Evolutionary conservation across 1,284 basidiomycete genomes (phyloP).

Genomic region (Pseudozyma pruni): DNA sequence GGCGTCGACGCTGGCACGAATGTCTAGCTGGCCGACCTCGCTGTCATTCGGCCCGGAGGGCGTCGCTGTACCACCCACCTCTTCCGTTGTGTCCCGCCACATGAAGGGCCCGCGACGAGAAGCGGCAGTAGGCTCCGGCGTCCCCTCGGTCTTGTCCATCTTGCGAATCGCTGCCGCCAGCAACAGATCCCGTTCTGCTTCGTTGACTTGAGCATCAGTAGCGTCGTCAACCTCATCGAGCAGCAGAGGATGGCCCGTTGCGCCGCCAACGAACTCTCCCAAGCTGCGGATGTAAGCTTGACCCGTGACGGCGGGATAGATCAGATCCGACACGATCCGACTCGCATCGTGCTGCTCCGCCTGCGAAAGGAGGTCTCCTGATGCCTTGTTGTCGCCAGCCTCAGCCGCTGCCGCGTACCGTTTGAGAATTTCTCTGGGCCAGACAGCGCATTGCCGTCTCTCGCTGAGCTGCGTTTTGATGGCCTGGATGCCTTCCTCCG

Average conservation of each 20-base stretch:
- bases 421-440: conserved; percentile 14
- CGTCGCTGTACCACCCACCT: conserved; percentile 20
- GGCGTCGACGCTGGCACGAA: background rate
- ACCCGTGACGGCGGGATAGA: conserved; percentile 48
- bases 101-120: conserved; percentile 40
- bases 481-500: conserved; percentile 16
- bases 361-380: conserved; percentile 13
- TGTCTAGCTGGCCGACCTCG: conserved; percentile 1
- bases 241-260: conserved; percentile 34
- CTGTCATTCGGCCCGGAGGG: conserved; percentile 3
- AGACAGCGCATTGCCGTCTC: conserved; percentile 3
- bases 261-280: conserved; percentile 54
- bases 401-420: conserved; percentile 16
- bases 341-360: conserved; percentile 35
- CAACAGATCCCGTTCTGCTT: conserved; percentile 17
- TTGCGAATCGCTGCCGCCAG: conserved; percentile 21
- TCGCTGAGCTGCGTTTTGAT: conserved; percentile 18
- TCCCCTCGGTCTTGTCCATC: conserved; percentile 10
- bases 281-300: conserved; percentile 53
- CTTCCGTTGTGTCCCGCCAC: conserved; percentile 45
- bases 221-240: conserved; percentile 34
- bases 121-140: conserved; percentile 27
- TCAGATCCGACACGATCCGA: conserved; percentile 40
- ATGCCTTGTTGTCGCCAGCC: conserved; percentile 10
- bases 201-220: conserved; percentile 18